These are phyloP conservation scores for Chrysoporthe cubensis DNA, from an alignment of 2,329 filamentous ascomycete species.

Conservation along the genomic window DNA sequence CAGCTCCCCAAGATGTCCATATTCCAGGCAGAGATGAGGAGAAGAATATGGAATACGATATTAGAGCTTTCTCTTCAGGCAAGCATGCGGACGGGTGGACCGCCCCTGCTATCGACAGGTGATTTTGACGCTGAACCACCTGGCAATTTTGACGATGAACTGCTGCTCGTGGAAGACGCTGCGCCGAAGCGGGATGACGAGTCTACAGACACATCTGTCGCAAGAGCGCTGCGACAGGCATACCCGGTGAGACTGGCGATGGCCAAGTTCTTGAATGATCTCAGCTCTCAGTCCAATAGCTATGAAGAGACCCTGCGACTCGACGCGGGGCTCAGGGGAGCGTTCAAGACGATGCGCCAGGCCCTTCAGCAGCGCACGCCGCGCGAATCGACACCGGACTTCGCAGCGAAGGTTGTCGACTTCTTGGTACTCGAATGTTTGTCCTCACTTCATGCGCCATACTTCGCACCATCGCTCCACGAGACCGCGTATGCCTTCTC, in stretches of 20 bases:
- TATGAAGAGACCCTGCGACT: conserved; percentile 54
- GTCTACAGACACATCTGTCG: conserved; percentile 55
- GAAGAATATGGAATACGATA: conserved; percentile 60
- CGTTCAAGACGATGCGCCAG: conserved; percentile 41
- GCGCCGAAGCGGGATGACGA: conserved; percentile 31
- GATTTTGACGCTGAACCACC: conserved; percentile 57
- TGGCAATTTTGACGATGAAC: conserved; percentile 55
- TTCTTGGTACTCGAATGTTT: conserved; percentile 51
- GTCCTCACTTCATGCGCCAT: conserved; percentile 58
- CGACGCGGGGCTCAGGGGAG: conserved; percentile 48
- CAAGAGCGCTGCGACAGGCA: conserved; percentile 50
- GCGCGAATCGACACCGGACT: conserved; percentile 44
- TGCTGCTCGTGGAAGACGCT: conserved; percentile 44
- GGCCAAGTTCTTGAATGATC: conserved; percentile 51
- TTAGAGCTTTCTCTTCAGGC: conserved; percentile 58
- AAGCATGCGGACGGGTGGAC: conserved; percentile 54
- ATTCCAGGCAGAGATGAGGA: conserved; percentile 56
- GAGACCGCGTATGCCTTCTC: conserved; percentile 57
- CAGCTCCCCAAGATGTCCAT: conserved; percentile 51
- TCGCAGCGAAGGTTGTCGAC: conserved; percentile 49
- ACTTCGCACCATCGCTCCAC: conserved; percentile 47
- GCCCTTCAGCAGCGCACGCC: conserved; percentile 32
- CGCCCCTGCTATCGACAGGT: conserved; percentile 48
- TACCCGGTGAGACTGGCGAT: conserved; percentile 49
- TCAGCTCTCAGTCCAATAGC: conserved; percentile 42